Evolutionary conservation across 2,329 filamentous ascomycete genomes (phyloP).

Genomic region (Byssoonygena ceratinophila): DNA sequence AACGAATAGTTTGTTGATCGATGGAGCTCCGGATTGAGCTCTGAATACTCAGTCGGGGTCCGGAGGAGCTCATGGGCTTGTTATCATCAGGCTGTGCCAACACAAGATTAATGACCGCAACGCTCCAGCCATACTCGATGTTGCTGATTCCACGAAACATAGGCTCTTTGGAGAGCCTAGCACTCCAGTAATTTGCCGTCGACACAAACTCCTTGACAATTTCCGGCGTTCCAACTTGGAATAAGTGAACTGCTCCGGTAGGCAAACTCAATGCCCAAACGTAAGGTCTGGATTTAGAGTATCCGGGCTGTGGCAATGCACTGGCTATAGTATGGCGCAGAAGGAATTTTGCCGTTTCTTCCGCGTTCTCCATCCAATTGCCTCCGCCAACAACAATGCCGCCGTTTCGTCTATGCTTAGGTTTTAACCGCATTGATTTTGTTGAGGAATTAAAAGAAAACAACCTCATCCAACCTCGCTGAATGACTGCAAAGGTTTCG

Average conservation of each 20-base stretch:
- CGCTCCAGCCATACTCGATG: constrained; percentile 95
- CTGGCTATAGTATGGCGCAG: constrained; percentile 88
- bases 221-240: constrained; percentile 90
- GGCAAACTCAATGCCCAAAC: constrained; percentile 92
- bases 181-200: constrained; percentile 96
- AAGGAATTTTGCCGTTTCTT: constrained; percentile 75
- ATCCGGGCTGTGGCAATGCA: constrained; percentile 77
- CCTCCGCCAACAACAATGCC: constrained; percentile 77
- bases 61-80: constrained; percentile 25
- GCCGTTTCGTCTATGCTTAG: constrained; percentile 43
- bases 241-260: constrained; percentile 90
- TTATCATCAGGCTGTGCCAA: constrained; percentile 46
- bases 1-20: constrained; percentile 52
- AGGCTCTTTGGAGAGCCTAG: constrained; percentile 84
- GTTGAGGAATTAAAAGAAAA: constrained; percentile 79
- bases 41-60: constrained; percentile 44
- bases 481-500: constrained; percentile 90
- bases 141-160: constrained; percentile 89
- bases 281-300: constrained; percentile 78
- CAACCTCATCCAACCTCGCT: constrained; percentile 84
- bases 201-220: constrained; percentile 90
- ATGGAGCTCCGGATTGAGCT: constrained; percentile 56
- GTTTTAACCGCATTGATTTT: constrained; percentile 57
- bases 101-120: constrained; percentile 68
- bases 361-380: constrained; percentile 96